Evolutionary conservation across 176 grass and related monocot species (phyloP).

Genomic region (Triticum monococcum): DNA sequence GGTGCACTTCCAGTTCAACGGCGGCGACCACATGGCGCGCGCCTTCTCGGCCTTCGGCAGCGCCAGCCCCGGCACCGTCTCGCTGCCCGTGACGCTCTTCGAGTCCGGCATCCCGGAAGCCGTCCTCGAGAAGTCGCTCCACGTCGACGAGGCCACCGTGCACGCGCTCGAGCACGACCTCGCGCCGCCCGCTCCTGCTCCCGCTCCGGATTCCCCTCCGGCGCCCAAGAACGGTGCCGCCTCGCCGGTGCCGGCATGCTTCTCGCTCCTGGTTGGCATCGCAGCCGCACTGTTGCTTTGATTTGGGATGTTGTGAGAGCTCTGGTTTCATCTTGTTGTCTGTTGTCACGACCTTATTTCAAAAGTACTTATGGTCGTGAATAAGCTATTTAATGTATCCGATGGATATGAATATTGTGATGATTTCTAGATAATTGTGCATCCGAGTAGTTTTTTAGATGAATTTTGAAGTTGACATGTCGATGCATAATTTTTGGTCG

Average conservation of each 20-base stretch:
- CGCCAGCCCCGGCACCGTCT: slow-evolving; percentile 40
- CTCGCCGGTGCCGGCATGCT: neutral
- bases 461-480: too few relatives aligned
- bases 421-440: too few relatives aligned
- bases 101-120: slow-evolving; percentile 26
- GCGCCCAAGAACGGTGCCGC: neutral
- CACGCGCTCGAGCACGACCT: neutral
- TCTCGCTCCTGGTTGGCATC: neutral
- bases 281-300: neutral
- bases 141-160: slow-evolving; percentile 11
- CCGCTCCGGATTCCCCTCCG: neutral
- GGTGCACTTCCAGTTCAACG: slow-evolving; percentile 50
- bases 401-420: too few relatives aligned
- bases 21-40: neutral
- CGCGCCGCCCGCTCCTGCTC: neutral
- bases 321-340: neutral
- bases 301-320: neutral
- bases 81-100: slow-evolving; percentile 13
- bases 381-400: too few relatives aligned
- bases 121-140: slow-evolving; percentile 37
- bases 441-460: too few relatives aligned
- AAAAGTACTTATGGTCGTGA: too few relatives aligned
- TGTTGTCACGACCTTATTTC: neutral
- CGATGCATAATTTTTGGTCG: too few relatives aligned
- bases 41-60: slow-evolving; percentile 45